These are phyloP conservation scores for Candida ulmi DNA, from an alignment of 805 yeast species.

Conservation along the genomic window DNA sequence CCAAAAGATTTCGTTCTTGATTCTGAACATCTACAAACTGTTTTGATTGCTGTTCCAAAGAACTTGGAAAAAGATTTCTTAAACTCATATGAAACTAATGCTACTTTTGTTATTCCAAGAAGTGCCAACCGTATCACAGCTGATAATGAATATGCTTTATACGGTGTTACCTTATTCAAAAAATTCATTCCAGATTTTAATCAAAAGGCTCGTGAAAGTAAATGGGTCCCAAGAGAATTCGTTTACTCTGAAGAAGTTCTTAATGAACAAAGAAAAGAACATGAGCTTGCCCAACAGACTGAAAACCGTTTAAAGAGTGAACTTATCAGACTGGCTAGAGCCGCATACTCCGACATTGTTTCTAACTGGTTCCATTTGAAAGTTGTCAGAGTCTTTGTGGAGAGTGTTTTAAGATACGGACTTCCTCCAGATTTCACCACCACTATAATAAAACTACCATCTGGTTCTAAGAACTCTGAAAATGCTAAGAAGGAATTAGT, in stretches of 20 bases:
- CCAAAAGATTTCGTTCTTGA: slow-evolving; percentile 78
- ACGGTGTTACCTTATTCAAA: slow-evolving; percentile 78
- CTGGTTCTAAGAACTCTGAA: slow-evolving; percentile 30
- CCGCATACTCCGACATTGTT: slow-evolving; percentile 86
- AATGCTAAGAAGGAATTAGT: slow-evolving; percentile 68
- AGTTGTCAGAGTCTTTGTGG: slow-evolving; percentile 83
- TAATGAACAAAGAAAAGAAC: slow-evolving; percentile 72
- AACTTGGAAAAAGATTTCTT: slow-evolving; percentile 53
- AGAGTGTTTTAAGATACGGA: slow-evolving; percentile 92
- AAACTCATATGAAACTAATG: slow-evolving; percentile 66
- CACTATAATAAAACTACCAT: slow-evolving; percentile 40
- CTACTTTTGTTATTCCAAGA: slow-evolving; percentile 86
- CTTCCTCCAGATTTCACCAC: slow-evolving; percentile 86
- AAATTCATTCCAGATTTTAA: slow-evolving; percentile 69
- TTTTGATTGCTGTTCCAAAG: slow-evolving; percentile 87
- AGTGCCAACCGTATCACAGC: slow-evolving; percentile 64
- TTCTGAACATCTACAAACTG: slow-evolving; percentile 81
- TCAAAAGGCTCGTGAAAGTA: slow-evolving; percentile 69
- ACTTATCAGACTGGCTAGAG: slow-evolving; percentile 71
- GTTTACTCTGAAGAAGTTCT: slow-evolving; percentile 74
- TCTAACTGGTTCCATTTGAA: slow-evolving; percentile 89
- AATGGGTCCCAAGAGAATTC: slow-evolving; percentile 92
- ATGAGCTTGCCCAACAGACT: slow-evolving; percentile 62
- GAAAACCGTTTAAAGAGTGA: slow-evolving; percentile 75
- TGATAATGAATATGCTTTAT: slow-evolving; percentile 72